Percentiles rank a stretch among this genome's conserved stretches.
Evolutionary conservation across 2,329 filamentous ascomycete species (phyloP).

Genomic region (Fusarium pseudograminearum): DNA sequence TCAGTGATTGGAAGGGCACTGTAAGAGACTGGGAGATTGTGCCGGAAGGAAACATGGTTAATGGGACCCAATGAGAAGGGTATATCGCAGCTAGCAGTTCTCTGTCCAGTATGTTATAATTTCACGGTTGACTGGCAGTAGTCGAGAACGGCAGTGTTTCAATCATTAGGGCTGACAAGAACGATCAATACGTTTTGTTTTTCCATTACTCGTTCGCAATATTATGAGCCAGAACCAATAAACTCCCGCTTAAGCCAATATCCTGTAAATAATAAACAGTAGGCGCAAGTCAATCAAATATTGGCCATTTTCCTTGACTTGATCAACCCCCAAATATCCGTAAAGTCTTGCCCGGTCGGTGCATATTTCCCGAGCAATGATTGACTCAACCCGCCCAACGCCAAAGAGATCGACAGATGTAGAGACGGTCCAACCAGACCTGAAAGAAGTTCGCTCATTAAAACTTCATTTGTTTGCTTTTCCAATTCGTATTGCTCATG

Average conservation of each 20-base stretch:
- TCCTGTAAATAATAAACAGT: neutral
- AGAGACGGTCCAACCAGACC: conserved; percentile 2
- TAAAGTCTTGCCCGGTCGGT: neutral
- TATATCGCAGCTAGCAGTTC: neutral
- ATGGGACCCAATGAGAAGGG: conserved; percentile 53
- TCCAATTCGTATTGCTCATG: neutral
- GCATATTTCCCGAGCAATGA: neutral
- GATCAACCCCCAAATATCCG: neutral
- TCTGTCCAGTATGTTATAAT: conserved; percentile 15
- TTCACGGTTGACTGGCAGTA: conserved; percentile 3
- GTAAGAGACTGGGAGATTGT: conserved; percentile 80
- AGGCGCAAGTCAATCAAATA: conserved; percentile 1
- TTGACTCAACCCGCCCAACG: conserved; percentile 14
- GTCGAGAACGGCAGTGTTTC: neutral
- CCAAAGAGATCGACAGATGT: conserved; percentile 12
- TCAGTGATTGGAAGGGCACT: conserved; percentile 95
- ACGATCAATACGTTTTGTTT: conserved; percentile 1
- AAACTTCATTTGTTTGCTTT: neutral
- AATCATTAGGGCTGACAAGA: neutral
- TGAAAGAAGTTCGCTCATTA: neutral
- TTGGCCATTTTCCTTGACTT: neutral
- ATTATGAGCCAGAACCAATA: neutral
- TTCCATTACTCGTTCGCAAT: neutral
- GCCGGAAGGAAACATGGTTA: conserved; percentile 54
- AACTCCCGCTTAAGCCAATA: conserved; percentile 23